Base-by-base conservation (phyloP, 257 asterid genomes). In the Coffea eugenioides region DNA sequence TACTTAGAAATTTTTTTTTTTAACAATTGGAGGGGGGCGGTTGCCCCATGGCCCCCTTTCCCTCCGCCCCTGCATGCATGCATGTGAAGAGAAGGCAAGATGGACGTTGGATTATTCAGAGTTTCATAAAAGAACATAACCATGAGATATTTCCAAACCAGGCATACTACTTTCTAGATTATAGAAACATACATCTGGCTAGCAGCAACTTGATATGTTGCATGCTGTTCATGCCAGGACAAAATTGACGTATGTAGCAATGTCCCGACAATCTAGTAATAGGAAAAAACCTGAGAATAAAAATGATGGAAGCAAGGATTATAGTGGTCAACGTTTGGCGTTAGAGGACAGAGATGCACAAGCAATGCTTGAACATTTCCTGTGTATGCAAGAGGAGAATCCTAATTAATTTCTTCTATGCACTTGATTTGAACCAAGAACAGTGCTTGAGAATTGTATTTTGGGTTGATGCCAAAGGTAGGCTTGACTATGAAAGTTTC, bases 61-160 rank as follows among this genome's bases (percentile, higher is more conserved):
- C n/a, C n/a, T n/a, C n/a, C n/a, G n/a, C n/a, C n/a, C n/a, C n/a
- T n/a, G 90, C 93, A 74, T 85, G 90, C 76, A 80, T 90, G 91
- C 93, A 90, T 74, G 91, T 88, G 20, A 90, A 90, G 86, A 75
- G 87, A 81, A 82, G 88, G 84, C 83, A 82, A 56, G 93, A 90
- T 74, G 93, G 88, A 46, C 84, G 82, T 77, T 90, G 93, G 91
- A 76, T 76, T 69, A 77, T 86, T 65, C 62, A 77, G 69, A 83
- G 82, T 75, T 85, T 88, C 31, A 49, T 85, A 52, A 54, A 62
- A 78, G 90, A 90, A 81, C 92, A 90, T 82, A 90, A 86, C 81
- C 93, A 90, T 76, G 91, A 88, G 62, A 82, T 84, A 69, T 79
- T 77, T 77, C 81, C 76, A 27, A 88, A 81, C 67, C 68, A 65